Evolutionary conservation across 176 grass and related monocot species (phyloP).

Genomic region (Cenchrus fungigraminus): DNA sequence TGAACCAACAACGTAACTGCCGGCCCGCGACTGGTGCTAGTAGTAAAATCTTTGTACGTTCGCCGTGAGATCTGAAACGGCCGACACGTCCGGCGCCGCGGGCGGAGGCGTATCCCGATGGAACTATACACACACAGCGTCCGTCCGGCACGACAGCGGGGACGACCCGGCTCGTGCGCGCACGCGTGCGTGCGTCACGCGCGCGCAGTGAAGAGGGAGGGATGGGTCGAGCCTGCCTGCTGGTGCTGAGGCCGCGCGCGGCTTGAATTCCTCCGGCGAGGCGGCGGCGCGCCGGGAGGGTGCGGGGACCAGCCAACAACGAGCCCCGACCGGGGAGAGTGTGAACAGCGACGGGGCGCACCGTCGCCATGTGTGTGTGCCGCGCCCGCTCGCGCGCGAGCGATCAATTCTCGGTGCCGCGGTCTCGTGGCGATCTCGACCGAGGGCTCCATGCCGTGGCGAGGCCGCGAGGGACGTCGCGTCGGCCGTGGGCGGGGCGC

Average conservation of each 20-base stretch:
- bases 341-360: neutral
- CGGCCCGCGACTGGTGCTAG: no score
- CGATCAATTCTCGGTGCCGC: no score
- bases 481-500: no score
- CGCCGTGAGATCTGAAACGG: neutral
- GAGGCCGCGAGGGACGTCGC: no score
- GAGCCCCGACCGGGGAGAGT: neutral
- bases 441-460: no score
- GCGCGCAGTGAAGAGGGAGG: conserved; percentile 11
- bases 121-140: neutral
- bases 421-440: no score
- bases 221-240: neutral
- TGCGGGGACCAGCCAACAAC: neutral
- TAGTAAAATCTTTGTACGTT: neutral
- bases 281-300: neutral
- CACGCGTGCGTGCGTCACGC: conserved; percentile 24
- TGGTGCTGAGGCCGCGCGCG: neutral
- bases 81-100: neutral
- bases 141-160: neutral
- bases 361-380: neutral
- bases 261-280: neutral
- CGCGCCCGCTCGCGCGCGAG: no score
- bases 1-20: neutral
- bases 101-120: neutral
- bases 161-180: neutral